Base-by-base conservation (phyloP, 441 rosid species). In the Kokia cookei region DNA sequence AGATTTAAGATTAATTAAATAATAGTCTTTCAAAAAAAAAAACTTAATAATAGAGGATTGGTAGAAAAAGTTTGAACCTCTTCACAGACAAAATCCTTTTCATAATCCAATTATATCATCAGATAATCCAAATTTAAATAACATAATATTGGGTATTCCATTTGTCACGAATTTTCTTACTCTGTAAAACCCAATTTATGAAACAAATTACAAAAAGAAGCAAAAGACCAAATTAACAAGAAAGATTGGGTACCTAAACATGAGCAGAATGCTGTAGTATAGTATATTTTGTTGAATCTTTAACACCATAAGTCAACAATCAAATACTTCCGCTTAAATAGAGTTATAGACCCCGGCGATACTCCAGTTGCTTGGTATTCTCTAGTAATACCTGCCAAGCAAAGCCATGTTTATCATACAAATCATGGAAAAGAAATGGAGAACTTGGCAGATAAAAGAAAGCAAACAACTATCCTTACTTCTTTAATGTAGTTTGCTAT, bases 311-410 rank as follows among this genome's bases (percentile, higher is more conserved):
- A 29, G 27, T 29, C 29, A n/a, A 45, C 11, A 14, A 50, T 48
- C 24, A 24, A 47, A 57, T 22, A 8, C 45, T 0, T 2, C 57
- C 11, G 37, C 47, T 66, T 22, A 24, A 50, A 48, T 58, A 19
- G 51, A 73, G 78, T 76, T 79, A 94, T 14, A 85, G 73, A 73
- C 91, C 91, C 13, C 90, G 86, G 26, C 87, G 87, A 77, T 71
- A 86, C 83, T 91, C 94, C 76, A 91, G 82, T 78, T 90, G 93
- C 78, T 88, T 93, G 73, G 93, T 89, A 81, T 90, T 91, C 82
- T 90, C 97, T 32, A 78, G 76, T 76, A 90, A 82, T 61, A 91
- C 83, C 99, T 93, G 85, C 77, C 70, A 65, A 68, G 32, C 26
- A 67, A 80, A 69, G 29, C 58, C 14, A 51, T 2, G 27, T 32